A percentile compares a stretch with the other conserved stretches of the same genome.
phyloP scores from a whole-genome alignment of 2,329 filamentous ascomycete genomes.

The Ustilaginoidea virens region DNA sequence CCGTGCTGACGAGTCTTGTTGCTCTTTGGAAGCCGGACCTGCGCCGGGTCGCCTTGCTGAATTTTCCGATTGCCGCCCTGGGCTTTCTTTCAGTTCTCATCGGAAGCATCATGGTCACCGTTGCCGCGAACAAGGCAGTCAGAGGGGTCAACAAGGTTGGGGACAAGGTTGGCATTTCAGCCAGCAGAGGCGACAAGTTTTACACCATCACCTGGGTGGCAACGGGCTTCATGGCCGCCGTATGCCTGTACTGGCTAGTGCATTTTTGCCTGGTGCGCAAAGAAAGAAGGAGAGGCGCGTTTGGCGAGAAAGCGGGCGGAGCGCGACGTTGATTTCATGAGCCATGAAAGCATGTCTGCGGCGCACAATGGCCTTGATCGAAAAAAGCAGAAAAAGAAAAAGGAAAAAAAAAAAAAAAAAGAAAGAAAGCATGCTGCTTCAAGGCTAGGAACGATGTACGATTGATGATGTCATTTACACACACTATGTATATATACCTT shows the following conservation, averaged over 20 bases:
- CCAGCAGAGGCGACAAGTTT: slow-evolving; percentile 26
- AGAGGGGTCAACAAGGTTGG: slow-evolving; percentile 26
- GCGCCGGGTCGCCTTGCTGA: slow-evolving; percentile 15
- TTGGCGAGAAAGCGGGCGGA: not conserved
- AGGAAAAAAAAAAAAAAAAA: not conserved
- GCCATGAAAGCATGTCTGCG: not conserved
- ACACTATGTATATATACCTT: too few species aligned
- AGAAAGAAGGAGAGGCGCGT: slow-evolving; percentile 7
- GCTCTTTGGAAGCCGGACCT: slow-evolving; percentile 18
- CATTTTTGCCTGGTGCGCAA: slow-evolving; percentile 16
- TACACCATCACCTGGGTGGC: slow-evolving; percentile 30
- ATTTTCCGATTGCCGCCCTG: slow-evolving; percentile 21
- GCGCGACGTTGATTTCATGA: not conserved
- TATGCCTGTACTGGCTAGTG: slow-evolving; percentile 24
- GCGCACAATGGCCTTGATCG: not conserved
- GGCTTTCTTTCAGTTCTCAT: slow-evolving; percentile 22
- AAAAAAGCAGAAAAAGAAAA: not conserved
- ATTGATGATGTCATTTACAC: too few species aligned
- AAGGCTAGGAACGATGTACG: not conserved
- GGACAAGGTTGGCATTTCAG: slow-evolving; percentile 28
- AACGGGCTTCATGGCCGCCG: slow-evolving; percentile 26
- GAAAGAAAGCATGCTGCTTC: not conserved
- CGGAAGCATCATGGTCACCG: slow-evolving; percentile 27
- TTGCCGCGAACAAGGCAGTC: slow-evolving; percentile 23
- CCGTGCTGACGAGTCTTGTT: slow-evolving; percentile 23